Evolutionary conservation across 2,329 filamentous ascomycete species (phyloP).

Genomic region (Colletotrichum sp.): DNA sequence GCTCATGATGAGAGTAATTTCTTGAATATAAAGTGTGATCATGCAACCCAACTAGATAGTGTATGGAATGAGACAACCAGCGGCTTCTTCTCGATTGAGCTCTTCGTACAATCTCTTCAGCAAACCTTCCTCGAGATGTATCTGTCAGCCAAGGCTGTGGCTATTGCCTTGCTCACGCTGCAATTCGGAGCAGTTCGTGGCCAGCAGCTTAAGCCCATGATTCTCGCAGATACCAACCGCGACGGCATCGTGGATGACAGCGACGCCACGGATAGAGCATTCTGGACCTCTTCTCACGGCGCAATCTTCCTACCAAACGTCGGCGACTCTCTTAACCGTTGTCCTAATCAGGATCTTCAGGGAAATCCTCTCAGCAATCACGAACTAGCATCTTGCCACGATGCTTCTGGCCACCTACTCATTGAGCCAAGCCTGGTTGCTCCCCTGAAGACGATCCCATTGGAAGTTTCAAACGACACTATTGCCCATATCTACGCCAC

Average conservation of each 20-base stretch:
- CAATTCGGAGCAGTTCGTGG: background rate
- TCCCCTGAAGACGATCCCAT: constrained; percentile 35
- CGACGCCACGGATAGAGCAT: constrained; percentile 27
- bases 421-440: constrained; percentile 34
- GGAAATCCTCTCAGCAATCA: constrained; percentile 23
- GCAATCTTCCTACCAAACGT: constrained; percentile 42
- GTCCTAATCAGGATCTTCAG: constrained; percentile 24
- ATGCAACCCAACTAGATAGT: too few relatives aligned
- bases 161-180: background rate
- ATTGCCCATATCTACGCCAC: constrained; percentile 13
- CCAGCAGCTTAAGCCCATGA: constrained; percentile 14
- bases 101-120: background rate
- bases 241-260: constrained; percentile 35
- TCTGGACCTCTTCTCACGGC: constrained; percentile 28
- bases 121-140: background rate
- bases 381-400: constrained; percentile 36
- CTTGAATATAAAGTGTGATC: too few relatives aligned
- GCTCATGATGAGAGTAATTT: too few relatives aligned
- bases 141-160: background rate
- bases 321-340: constrained; percentile 36
- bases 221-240: constrained; percentile 41
- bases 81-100: background rate
- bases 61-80: too few relatives aligned
- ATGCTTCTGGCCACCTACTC: constrained; percentile 38
- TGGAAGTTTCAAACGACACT: constrained; percentile 22